A percentile compares a stretch with the other conserved stretches of the same genome.
These are phyloP conservation scores for Phytophthora citrophthora DNA, from an alignment of 352 stramenopile genomes.

Conservation along the genomic window DNA sequence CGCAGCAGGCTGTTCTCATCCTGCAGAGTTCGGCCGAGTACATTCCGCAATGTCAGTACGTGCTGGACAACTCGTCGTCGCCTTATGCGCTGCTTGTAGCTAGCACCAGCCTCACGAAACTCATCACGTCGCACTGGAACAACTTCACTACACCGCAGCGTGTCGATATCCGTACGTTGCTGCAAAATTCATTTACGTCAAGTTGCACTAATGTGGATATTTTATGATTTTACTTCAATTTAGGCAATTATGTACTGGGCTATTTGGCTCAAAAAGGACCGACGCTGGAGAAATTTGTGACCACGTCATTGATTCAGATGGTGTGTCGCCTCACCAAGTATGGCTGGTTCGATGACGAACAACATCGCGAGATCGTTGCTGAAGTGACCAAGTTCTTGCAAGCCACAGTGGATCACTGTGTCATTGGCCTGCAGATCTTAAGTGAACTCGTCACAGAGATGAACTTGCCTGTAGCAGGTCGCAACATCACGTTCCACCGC, in stretches of 20 bases:
- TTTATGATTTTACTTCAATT: background rate
- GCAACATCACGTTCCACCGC: conserved; percentile 97
- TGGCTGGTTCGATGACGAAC: conserved; percentile 99
- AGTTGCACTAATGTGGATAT: conserved; percentile 38
- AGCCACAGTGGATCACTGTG: conserved; percentile 97
- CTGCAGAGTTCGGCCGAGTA: conserved; percentile 95
- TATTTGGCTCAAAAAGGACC: conserved; percentile 97
- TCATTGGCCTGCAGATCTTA: conserved; percentile 98
- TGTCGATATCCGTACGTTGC: conserved; percentile 91
- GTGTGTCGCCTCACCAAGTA: conserved; percentile 98
- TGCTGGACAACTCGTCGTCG: conserved; percentile 96
- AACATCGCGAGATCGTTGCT: conserved; percentile 96
- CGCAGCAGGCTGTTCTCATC: conserved; percentile 85
- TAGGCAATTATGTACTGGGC: conserved; percentile 97
- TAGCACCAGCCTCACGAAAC: conserved; percentile 95
- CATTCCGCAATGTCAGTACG: conserved; percentile 99
- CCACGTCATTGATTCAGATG: conserved; percentile 96
- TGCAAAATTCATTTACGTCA: background rate
- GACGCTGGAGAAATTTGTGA: conserved; percentile 95
- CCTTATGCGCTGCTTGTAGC: conserved; percentile 97
- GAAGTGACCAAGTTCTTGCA: conserved; percentile 98
- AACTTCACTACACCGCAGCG: conserved; percentile 86
- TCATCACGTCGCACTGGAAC: conserved; percentile 98
- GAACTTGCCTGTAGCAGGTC: conserved; percentile 93
- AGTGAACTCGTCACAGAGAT: conserved; percentile 98